Evolutionary conservation across 768 basidiomycete species (phyloP), one percentile per base, ranked within the genome.

Genomic region (Boletus subcaerulescens): DNA sequence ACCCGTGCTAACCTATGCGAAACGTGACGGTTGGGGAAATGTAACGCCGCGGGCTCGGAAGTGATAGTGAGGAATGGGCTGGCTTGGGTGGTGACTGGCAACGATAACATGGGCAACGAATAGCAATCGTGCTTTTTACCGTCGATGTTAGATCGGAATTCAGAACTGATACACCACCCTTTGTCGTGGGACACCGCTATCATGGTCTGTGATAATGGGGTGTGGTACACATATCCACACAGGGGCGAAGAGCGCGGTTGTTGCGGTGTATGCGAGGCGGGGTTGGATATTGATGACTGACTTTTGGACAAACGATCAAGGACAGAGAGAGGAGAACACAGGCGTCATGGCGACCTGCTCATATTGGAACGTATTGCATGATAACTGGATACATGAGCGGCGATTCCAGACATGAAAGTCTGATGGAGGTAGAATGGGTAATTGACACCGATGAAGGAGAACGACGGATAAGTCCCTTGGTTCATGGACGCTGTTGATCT

Each of bases 401-500:
- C 13, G 18, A 41, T 40, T n/a, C 8, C 32, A 26, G 31, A 43
- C 43, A 39, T 29, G 45, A 43, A 48, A 8, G 20, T 26, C 4
- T 29, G 22, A 39, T 14, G 26, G 33, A 10, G 10, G 52, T 41
- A 20, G 18, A 52, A 50, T 22, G 38, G 33, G 40, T 31, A 38
- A 35, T 14, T 6, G 24, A 43, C 32, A 50, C 17, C 35, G 59
- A 40, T 15, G 48, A 22, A 41, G 24, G 58, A 22, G 24, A 26
- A 17, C 32, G 20, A 24, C 31, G 22, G 22, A 48, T 11, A 9
- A 46, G 31, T 15, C 13, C 41, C 35, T 46, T 8, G 38, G 15
- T 51, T 64, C 50, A 60, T n/a, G 29, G 31, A 24, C 13, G 58
- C 13, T 49, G 43, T 56, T 20, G 51, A 17, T 51, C 51, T 13